Base-by-base conservation (phyloP, 2,329 filamentous ascomycete genomes). In the Didymosphaeria variabile region DNA sequence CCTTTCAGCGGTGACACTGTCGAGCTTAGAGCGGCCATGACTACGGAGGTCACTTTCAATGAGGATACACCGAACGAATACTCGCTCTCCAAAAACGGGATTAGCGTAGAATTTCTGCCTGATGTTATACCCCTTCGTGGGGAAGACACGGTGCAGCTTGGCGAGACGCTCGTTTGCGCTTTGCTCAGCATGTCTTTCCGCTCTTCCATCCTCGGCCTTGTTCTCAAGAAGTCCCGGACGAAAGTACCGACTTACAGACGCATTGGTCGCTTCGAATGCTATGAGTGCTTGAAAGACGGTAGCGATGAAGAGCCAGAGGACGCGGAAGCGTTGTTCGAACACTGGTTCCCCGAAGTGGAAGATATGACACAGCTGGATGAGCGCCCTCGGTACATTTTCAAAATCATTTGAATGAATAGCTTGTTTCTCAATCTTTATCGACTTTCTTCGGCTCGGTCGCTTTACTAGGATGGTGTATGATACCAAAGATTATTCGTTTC, bases 121-220 rank as follows among this genome's bases (percentile, higher is more conserved):
- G 75, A 78, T 36, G 58, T 77, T 6, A 60, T 68, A 17, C 71
- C 71, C 32, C 67, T 66, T 3, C 64, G 66, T 19, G 72, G 70
- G 9, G 67, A 73, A n/a, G 71, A 76, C 40, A 61, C 57, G n/a
- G 50, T 76, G 1, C 61, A 59, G 19, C 57, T 70, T 31, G 74
- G 74, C 23, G 73, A 77, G n/a, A 71, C 60, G 7, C 72, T 78
- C 7, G 57, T 72, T 1, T 76, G 73, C 53, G 69, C 75, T 5
- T 63, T 78, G 13, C 67, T 76, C 8, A 74, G 74, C 68, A 78
- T 78, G 75, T 77, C 75, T 3, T 78, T 71, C 58, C 72, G 75
- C 5, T 73, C 72, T 1, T 77, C 74, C 0, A 73, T 78, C 42
- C 69, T 76, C 17, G 75, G 75, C 1, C 55, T 78, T 8, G 69